A percentile compares a stretch with the other conserved stretches of the same genome.
Evolutionary conservation across 306 rosid genomes (phyloP).

Genomic region (Sindora glabra): DNA sequence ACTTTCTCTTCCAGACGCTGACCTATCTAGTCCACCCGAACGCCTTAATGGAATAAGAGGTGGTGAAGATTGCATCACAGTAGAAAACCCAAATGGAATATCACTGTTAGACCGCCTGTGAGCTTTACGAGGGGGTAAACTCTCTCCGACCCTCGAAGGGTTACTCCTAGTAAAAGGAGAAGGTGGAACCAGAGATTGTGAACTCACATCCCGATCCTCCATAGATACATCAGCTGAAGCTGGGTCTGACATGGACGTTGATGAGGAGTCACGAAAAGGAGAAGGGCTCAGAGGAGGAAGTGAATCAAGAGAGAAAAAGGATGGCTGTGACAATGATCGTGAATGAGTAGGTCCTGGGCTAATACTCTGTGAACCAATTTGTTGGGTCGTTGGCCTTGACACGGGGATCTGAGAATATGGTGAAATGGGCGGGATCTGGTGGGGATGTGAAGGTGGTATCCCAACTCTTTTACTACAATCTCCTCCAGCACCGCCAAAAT

Average conservation of each 20-base stretch:
- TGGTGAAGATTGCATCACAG: slow-evolving; percentile 57
- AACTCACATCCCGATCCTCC: slow-evolving; percentile 73
- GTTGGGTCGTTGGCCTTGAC: slow-evolving; percentile 44
- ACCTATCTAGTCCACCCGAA: slow-evolving; percentile 31
- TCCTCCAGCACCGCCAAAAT: slow-evolving; percentile 33
- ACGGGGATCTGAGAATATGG: slow-evolving; percentile 92
- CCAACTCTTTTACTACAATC: slow-evolving; percentile 43
- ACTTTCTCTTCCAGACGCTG: slow-evolving; percentile 27
- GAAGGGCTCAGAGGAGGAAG: slow-evolving; percentile 82
- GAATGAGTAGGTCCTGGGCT: slow-evolving; percentile 58
- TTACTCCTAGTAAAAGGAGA: slow-evolving; percentile 44
- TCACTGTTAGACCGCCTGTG: slow-evolving; percentile 90
- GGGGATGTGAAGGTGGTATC: slow-evolving; percentile 83
- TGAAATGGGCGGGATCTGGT: slow-evolving; percentile 86
- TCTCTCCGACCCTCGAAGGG: slow-evolving; percentile 34
- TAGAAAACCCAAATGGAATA: slow-evolving; percentile 79
- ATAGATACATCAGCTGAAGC: slow-evolving; percentile 59
- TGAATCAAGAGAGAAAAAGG: slow-evolving; percentile 66
- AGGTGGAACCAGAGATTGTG: slow-evolving; percentile 60
- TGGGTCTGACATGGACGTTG: slow-evolving; percentile 50
- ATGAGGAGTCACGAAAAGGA: slow-evolving; percentile 61
- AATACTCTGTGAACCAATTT: slow-evolving; percentile 30
- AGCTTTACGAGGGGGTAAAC: slow-evolving; percentile 69
- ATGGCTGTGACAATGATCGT: slow-evolving; percentile 81
- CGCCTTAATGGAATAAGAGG: slow-evolving; percentile 52